phyloP scores from a whole-genome alignment of 2,329 filamentous ascomycete species.

The Plectosphaerella plurivora region DNA sequence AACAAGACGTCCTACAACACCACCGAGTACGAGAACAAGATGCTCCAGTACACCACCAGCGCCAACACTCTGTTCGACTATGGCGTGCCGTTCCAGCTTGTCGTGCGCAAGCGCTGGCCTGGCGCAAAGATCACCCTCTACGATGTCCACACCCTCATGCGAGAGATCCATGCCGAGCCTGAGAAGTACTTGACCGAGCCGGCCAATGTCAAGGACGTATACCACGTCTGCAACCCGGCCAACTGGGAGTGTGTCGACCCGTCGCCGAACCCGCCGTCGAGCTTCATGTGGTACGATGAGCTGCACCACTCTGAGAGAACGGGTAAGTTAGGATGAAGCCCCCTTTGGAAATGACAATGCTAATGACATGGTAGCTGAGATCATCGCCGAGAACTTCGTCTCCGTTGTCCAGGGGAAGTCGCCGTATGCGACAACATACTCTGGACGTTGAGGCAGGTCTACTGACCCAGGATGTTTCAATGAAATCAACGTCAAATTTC shows the following conservation, averaged over 20 bases:
- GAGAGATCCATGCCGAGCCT: slow-evolving; percentile 61
- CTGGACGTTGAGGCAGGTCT: too few relatives aligned
- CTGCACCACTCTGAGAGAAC: slow-evolving; percentile 67
- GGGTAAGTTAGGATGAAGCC: slow-evolving; percentile 37
- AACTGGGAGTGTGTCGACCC: slow-evolving; percentile 29
- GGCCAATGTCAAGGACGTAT: slow-evolving; percentile 56
- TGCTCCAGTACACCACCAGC: slow-evolving; percentile 40
- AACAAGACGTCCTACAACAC: slow-evolving; percentile 41
- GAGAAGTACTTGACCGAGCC: slow-evolving; percentile 57
- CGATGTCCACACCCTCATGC: slow-evolving; percentile 61
- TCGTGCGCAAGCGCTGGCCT: slow-evolving; percentile 43
- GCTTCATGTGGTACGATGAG: slow-evolving; percentile 69
- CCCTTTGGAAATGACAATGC: slow-evolving; percentile 6
- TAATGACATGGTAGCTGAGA: slow-evolving; percentile 20
- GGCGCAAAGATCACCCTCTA: slow-evolving; percentile 61
- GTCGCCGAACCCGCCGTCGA: slow-evolving; percentile 39
- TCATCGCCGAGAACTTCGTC: slow-evolving; percentile 36
- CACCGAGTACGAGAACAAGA: slow-evolving; percentile 39
- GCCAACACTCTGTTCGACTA: slow-evolving; percentile 46
- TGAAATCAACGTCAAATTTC: too few relatives aligned
- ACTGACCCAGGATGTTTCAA: too few relatives aligned
- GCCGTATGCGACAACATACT: slow-evolving; percentile 25
- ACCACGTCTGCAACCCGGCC: slow-evolving; percentile 43
- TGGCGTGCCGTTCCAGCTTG: slow-evolving; percentile 41
- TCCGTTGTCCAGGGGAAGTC: slow-evolving; percentile 34